phyloP scores from a whole-genome alignment of 2,329 filamentous ascomycete genomes.

The Hymenoscyphus linearis region DNA sequence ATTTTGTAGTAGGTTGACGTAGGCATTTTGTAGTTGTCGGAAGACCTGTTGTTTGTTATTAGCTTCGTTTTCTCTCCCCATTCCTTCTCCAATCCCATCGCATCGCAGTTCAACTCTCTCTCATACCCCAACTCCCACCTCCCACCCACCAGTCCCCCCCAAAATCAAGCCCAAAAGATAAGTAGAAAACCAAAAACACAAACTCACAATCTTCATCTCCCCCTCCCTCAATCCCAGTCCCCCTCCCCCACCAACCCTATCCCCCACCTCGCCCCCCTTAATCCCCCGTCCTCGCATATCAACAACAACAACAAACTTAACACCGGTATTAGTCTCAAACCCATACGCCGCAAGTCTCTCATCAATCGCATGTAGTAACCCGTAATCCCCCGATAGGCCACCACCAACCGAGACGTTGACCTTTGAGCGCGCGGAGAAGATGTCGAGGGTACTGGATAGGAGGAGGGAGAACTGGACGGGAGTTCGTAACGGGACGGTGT shows the following conservation, averaged over 20 bases:
- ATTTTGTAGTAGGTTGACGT: constrained; percentile 83
- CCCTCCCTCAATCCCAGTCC: constrained; percentile 68
- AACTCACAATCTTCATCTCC: constrained; percentile 75
- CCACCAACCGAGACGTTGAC: constrained; percentile 51
- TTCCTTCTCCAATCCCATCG: not conserved
- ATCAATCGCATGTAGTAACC: constrained; percentile 87
- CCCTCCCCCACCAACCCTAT: constrained; percentile 27
- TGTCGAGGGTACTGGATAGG: constrained; percentile 84
- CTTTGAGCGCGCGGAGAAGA: constrained; percentile 81
- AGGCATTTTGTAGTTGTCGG: constrained; percentile 85
- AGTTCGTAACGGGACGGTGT: constrained; percentile 52
- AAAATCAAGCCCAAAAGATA: not conserved
- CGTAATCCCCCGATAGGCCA: constrained; percentile 73
- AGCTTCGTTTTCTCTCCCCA: not conserved
- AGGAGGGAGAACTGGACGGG: constrained; percentile 89
- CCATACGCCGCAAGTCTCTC: constrained; percentile 91
- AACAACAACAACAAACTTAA: constrained; percentile 84
- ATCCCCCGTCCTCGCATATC: constrained; percentile 71
- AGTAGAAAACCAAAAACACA: not conserved
- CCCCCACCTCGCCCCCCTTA: constrained; percentile 31
- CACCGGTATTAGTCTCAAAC: constrained; percentile 91
- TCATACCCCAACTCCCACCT: not conserved
- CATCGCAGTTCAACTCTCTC: not conserved
- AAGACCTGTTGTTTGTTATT: constrained; percentile 56
- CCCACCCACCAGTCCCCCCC: not conserved